A percentile compares a stretch with the other conserved stretches of the same genome.
These are phyloP conservation scores for Ramaria sp. DNA, from an alignment of 768 basidiomycete genomes.

Conservation along the genomic window DNA sequence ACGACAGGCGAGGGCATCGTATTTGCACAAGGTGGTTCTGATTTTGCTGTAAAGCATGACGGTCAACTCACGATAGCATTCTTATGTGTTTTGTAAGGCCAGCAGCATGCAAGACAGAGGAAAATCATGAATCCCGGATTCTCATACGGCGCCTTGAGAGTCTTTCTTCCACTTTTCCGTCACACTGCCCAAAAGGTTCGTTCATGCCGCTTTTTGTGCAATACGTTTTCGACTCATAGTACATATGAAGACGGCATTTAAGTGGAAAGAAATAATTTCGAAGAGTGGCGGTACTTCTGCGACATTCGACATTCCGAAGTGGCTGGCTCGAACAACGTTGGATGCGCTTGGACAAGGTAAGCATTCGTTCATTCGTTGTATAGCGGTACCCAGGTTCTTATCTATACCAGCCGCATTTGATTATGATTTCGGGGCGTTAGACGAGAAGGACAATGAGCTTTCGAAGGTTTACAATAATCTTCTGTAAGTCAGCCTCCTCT, in stretches of 20 bases:
- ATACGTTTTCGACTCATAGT: neutral
- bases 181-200: constrained; percentile 1
- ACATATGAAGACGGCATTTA: constrained; percentile 29
- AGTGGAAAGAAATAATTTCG: constrained; percentile 40
- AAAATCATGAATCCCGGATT: constrained; percentile 22
- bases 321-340: constrained; percentile 25
- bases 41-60: no score
- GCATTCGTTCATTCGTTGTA: neutral
- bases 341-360: neutral
- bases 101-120: constrained; percentile 19
- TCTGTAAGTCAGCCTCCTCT: constrained; percentile 13
- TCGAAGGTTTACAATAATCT: constrained; percentile 41
- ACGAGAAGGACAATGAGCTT: constrained; percentile 38
- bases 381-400: neutral
- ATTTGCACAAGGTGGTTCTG: constrained; percentile 37
- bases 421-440: constrained; percentile 44
- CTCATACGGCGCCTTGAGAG: constrained; percentile 16
- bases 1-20: constrained; percentile 41
- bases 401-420: constrained; percentile 23
- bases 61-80: no score
- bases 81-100: constrained; percentile 6
- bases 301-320: constrained; percentile 29
- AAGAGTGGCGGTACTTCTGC: constrained; percentile 20
- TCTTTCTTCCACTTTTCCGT: constrained; percentile 19
- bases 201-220: neutral